Conservation (phyloP, 2,329 filamentous ascomycete species). For the Penicillium verrucosum region DNA sequence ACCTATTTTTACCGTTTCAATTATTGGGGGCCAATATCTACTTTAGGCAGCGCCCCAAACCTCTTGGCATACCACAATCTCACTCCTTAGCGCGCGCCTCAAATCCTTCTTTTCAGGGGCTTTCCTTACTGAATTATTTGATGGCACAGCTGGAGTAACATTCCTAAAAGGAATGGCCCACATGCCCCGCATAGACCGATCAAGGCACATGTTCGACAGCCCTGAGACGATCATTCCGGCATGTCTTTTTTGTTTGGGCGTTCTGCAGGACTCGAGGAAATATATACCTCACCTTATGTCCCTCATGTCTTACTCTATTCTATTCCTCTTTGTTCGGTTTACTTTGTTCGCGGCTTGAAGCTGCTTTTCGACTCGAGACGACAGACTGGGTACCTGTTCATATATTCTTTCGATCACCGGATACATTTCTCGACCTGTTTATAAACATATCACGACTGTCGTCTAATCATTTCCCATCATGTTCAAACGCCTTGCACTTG, state of each 20-base stretch:
- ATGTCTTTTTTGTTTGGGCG: not conserved
- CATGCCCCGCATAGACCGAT: not conserved
- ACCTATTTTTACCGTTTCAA: not conserved
- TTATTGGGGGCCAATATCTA: not conserved
- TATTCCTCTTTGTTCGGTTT: not conserved
- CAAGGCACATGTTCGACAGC: not conserved
- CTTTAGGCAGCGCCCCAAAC: not conserved
- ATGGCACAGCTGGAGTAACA: not conserved
- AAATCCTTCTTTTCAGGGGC: not conserved
- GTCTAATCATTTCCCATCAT: constrained; percentile 13
- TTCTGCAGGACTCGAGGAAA: not conserved
- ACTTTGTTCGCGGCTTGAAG: constrained; percentile 1
- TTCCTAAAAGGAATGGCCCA: constrained; percentile 12
- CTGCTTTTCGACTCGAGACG: not conserved
- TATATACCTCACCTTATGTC: constrained; percentile 5
- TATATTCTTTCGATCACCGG: not conserved
- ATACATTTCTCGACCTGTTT: not conserved
- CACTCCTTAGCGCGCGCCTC: not conserved
- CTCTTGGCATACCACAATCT: not conserved
- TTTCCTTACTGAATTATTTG: not conserved
- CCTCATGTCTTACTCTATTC: not conserved
- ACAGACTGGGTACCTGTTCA: not conserved
- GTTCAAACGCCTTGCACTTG: constrained; percentile 27
- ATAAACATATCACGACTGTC: not conserved
- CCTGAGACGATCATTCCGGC: constrained; percentile 7